These are phyloP conservation scores for Endocalyx cinctus DNA, from an alignment of 2,329 filamentous ascomycete genomes.

Conservation along the genomic window DNA sequence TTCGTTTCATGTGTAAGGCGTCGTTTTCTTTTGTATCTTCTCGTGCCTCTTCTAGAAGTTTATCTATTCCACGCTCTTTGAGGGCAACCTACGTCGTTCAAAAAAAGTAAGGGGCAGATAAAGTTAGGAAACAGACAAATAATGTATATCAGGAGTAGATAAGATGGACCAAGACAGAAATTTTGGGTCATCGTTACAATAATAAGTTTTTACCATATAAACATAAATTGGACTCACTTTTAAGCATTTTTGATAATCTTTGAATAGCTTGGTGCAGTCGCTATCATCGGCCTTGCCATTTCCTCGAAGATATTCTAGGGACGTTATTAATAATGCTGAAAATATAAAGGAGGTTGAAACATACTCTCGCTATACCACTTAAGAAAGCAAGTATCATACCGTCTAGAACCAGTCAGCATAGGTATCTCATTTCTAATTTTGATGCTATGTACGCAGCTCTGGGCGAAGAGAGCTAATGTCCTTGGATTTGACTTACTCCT, in stretches of 20 bases:
- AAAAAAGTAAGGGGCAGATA: too few species aligned
- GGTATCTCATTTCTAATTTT: neutral
- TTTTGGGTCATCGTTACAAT: too few species aligned
- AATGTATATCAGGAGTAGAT: neutral
- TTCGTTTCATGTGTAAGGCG: constrained; percentile 56
- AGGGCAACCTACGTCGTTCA: constrained; percentile 73
- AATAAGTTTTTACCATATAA: too few species aligned
- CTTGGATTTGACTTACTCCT: too few species aligned
- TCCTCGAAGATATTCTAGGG: constrained; percentile 80
- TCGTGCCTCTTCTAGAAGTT: constrained; percentile 84
- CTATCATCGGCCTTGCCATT: constrained; percentile 69
- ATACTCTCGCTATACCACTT: constrained; percentile 99
- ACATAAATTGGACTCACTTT: constrained; percentile 57
- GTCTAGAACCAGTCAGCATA: constrained; percentile 46
- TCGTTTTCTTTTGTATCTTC: constrained; percentile 90
- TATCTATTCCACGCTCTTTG: constrained; percentile 86
- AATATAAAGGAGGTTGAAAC: constrained; percentile 22
- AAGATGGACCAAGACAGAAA: too few species aligned
- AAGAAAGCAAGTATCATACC: constrained; percentile 94
- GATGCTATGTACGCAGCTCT: too few species aligned
- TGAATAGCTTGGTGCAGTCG: constrained; percentile 82
- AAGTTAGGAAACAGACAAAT: constrained; percentile 3
- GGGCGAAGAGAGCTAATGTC: too few species aligned
- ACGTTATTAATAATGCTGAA: constrained; percentile 13
- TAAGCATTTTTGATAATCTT: constrained; percentile 82